phyloP scores from a whole-genome alignment of 2,329 filamentous ascomycete genomes.

The Alternaria sp. region DNA sequence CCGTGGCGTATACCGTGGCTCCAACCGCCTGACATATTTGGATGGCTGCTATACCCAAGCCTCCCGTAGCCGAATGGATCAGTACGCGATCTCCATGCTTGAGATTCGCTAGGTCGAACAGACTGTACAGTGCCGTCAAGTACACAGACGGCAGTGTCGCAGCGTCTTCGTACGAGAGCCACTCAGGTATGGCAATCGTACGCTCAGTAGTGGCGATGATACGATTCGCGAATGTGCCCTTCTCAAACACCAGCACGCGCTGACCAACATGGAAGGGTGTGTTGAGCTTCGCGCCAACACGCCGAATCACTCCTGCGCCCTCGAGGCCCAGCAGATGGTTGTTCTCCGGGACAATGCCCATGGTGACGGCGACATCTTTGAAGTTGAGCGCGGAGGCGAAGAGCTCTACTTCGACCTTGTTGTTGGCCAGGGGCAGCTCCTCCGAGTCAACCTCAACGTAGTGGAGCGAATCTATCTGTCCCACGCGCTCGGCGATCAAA shows the following conservation, averaged over 20 bases:
- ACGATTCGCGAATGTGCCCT: too few species aligned
- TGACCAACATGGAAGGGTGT: too few species aligned
- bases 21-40: slow-evolving; percentile 15
- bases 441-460: slow-evolving; percentile 6
- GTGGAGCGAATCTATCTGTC: slow-evolving; percentile 13
- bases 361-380: slow-evolving; percentile 15
- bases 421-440: slow-evolving; percentile 3
- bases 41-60: slow-evolving; percentile 26
- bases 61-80: slow-evolving; percentile 33
- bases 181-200: too few species aligned
- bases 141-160: slow-evolving; percentile 11
- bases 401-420: slow-evolving; percentile 28
- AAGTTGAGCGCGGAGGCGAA: slow-evolving; percentile 6
- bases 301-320: too few species aligned
- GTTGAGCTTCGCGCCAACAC: too few species aligned
- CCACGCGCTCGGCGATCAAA: slow-evolving; percentile 12
- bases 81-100: slow-evolving; percentile 26
- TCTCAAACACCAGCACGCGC: too few species aligned
- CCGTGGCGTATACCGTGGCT: not conserved
- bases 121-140: slow-evolving; percentile 9
- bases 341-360: slow-evolving; percentile 34
- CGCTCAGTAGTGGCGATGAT: too few species aligned
- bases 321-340: slow-evolving; percentile 18
- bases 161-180: not conserved
- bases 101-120: slow-evolving; percentile 3